Evolutionary conservation across 2,329 filamentous ascomycete genomes (phyloP).

Genomic region (Xylariaceae sp.): DNA sequence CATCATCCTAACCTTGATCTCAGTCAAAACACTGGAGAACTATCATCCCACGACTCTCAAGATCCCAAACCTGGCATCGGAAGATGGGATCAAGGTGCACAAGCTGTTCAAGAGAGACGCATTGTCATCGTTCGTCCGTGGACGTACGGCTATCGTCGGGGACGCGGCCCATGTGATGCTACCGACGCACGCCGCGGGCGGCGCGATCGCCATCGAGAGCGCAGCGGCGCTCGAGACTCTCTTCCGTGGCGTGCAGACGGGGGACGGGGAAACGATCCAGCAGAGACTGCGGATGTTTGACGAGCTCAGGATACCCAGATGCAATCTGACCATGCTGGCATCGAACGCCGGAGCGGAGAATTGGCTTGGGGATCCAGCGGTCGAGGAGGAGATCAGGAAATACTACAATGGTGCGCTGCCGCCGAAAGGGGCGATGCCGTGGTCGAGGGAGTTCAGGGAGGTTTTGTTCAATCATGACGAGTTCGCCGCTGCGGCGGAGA

Average conservation of each 20-base stretch:
- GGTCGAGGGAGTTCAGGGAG: constrained; percentile 11
- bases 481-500: constrained; percentile 7
- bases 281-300: constrained; percentile 12
- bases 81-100: constrained; percentile 15
- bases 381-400: constrained; percentile 13
- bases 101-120: constrained; percentile 11
- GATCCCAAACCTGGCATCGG: constrained; percentile 10
- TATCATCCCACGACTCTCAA: constrained; percentile 10
- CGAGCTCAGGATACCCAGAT: constrained; percentile 12
- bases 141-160: constrained; percentile 10
- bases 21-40: constrained; percentile 6
- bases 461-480: constrained; percentile 12
- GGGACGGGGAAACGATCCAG: not conserved
- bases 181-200: constrained; percentile 14
- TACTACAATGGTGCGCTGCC: constrained; percentile 12
- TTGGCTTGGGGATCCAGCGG: constrained; percentile 2
- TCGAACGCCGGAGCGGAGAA: constrained; percentile 11
- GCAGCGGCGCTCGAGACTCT: constrained; percentile 11
- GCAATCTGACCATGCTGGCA: constrained; percentile 13
- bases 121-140: constrained; percentile 13
- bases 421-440: constrained; percentile 6
- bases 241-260: not conserved
- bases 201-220: constrained; percentile 11
- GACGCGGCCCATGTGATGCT: constrained; percentile 17
- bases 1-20: no score